Conservation (phyloP, 371 early-diverging fungal species). For the Mortierella sp. region DNA sequence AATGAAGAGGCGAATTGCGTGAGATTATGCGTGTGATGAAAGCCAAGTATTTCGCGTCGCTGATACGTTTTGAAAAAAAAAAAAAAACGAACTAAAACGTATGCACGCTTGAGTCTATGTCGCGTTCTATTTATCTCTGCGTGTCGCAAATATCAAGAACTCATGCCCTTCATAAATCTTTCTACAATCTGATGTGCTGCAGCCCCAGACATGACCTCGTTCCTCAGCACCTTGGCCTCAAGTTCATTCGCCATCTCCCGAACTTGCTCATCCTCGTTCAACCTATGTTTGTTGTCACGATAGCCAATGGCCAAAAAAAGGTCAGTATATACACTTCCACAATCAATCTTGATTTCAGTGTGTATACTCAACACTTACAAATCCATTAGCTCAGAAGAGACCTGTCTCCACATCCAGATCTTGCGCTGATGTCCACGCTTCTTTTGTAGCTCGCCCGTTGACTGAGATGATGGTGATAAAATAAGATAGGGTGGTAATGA, state of each 20-base stretch:
- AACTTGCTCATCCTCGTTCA: constrained; percentile 55
- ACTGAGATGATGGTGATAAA: constrained; percentile 32
- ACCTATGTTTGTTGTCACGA: constrained; percentile 22
- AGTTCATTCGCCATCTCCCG: constrained; percentile 53
- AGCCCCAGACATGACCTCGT: constrained; percentile 63
- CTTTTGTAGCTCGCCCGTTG: constrained; percentile 58
- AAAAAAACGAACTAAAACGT: too few relatives aligned
- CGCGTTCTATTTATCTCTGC: background rate
- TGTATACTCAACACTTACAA: constrained; percentile 33
- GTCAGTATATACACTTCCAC: background rate
- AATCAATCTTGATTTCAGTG: too few relatives aligned
- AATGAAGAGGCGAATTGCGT: too few relatives aligned
- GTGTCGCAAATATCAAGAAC: constrained; percentile 1
- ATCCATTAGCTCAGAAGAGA: constrained; percentile 66
- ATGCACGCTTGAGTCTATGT: too few relatives aligned
- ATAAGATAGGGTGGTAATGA: background rate
- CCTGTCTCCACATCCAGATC: constrained; percentile 83
- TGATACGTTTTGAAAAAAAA: too few relatives aligned
- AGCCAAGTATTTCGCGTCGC: too few relatives aligned
- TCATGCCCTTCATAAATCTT: constrained; percentile 54
- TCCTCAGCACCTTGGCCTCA: constrained; percentile 59
- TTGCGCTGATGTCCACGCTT: constrained; percentile 70
- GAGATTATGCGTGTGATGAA: too few relatives aligned
- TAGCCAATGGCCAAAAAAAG: too few relatives aligned
- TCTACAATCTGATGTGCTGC: constrained; percentile 67